Evolutionary conservation across 2,329 filamentous ascomycete species (phyloP), one percentile per base, ranked within the genome.

Genomic region (Colletotrichum lindemuthianum): DNA sequence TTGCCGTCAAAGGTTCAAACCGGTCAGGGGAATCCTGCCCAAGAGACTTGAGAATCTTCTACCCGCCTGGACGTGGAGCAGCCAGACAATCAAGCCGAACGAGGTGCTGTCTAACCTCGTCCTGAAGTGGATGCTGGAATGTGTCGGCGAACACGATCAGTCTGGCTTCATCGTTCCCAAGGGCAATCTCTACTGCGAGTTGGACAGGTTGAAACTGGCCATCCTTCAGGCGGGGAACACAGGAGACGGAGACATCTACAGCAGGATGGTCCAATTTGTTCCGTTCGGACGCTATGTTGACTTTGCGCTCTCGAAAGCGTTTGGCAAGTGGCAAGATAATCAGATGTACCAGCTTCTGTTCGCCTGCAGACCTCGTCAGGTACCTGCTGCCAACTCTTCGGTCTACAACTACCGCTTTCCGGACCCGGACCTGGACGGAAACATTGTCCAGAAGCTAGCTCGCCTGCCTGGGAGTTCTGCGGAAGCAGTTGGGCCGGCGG

Each of bases 21-120:
- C 69, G 39, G 49, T 69, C 5, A 60, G 66, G 11, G 55, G 63
- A 1, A 6, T 69, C 7, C 33, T 64, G 9, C 56, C 56, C 2
- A 24, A 50, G 32, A 15, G 43, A 0, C 60, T 81, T 3, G 69
- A 76, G 47, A 60, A 40, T 3, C 68, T 70, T 1, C 63, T 80
- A 32, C 63, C 69, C 0, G 71, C 70, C 15, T 80, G 61, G 59
- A 50, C 52, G 3, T 68, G 56, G 60, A 56, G 53, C 13, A 75
- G 66, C 33, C 66, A 59, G 9, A 59, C 54, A 7, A 57, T 71
- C 34, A 24, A 54, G 40, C 70, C 70, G 2, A 71, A 71, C 41
- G 64, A 70, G 48, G 60, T 69, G 6, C 66, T 71, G 8, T 41
- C 68, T 1, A 68, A 71, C 16, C 49, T 70, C 6, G 68, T 53